Evolutionary conservation across 345 rosid species (phyloP), one percentile per base, ranked within the genome.

Genomic region (Dovyalis caffra): DNA sequence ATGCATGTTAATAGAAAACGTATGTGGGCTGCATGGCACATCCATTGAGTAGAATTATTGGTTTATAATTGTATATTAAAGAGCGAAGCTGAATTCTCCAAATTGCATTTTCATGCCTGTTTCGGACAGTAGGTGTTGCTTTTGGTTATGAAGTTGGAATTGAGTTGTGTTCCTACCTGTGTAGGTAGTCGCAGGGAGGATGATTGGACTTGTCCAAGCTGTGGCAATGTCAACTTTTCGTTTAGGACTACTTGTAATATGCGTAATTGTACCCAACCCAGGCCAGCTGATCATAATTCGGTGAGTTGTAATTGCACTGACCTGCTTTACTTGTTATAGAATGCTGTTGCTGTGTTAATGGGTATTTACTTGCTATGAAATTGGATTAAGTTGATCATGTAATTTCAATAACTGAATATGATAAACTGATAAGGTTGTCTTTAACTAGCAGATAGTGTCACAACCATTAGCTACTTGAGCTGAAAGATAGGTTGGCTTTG

Each of bases 131-230:
- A 28, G 29, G 70, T 8, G 21, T 9, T 49, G 47, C 29, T 61
- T 72, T 45, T 64, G 20, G 29, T 31, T 53, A 5, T 38, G 65
- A 26, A 37, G 51, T 60, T 37, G 53, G 43, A 29, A 37, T 66
- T 63, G 49, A 58, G 25, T 40, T 25, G 67, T 37, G 37, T 61
- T 28, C 23, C 15, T 32, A 7, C 4, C 37, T 45, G 43, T 68
- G 60, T 72, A 96, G 99, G 99, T 35, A 90, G 99, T 66, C 95
- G 99, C 3, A 90, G 99, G 85, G 99, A 96, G 74, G 98, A 96
- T 83, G 99, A 96, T 75, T 96, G 98, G 99, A 93, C 97, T 37
- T 95, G 98, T 64, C 98, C 98, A 3, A 95, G 97, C 73, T 95
- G 99, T 76, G 97, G 95, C 73, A 95, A 95, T 80, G 99, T 91